Percentiles rank a stretch among this genome's conserved stretches.
These are phyloP conservation scores for Nicotiana attenuata DNA, from an alignment of 257 asterid genomes.

Conservation along the genomic window DNA sequence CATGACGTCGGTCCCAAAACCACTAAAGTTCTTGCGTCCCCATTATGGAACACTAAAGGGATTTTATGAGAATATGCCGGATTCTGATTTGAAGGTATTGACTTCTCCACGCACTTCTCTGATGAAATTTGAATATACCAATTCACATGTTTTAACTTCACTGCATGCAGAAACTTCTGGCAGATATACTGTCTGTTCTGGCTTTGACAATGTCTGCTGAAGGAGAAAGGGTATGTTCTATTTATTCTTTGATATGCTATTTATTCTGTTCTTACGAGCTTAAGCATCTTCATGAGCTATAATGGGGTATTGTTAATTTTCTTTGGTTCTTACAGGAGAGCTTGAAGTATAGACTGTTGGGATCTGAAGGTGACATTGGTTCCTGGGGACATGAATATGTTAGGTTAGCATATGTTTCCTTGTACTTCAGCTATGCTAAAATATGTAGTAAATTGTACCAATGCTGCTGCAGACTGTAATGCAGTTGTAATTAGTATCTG, in stretches of 20 bases:
- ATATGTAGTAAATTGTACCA: not conserved
- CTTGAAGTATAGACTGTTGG: slow-evolving; percentile 83
- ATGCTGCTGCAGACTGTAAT: not conserved
- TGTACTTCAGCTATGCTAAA: not conserved
- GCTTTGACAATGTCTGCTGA: slow-evolving; percentile 98
- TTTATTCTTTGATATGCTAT: not conserved
- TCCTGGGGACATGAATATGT: slow-evolving; percentile 99
- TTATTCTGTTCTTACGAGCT: not conserved
- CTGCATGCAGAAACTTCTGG: slow-evolving; percentile 57
- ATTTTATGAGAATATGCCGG: slow-evolving; percentile 61
- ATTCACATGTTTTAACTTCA: slow-evolving; percentile 4
- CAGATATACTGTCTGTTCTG: slow-evolving; percentile 93
- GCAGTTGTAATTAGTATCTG: not conserved
- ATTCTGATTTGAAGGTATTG: slow-evolving; percentile 66
- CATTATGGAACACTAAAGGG: slow-evolving; percentile 83
- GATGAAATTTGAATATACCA: not conserved
- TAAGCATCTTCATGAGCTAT: not conserved
- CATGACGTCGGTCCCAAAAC: slow-evolving; percentile 95
- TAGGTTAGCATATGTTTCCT: slow-evolving; percentile 41
- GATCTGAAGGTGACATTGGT: slow-evolving; percentile 89
- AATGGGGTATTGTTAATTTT: slow-evolving; percentile 15
- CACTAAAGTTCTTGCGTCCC: slow-evolving; percentile 89
- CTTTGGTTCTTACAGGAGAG: slow-evolving; percentile 63
- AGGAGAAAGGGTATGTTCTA: slow-evolving; percentile 77
- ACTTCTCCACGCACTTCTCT: not conserved